Conservation (phyloP, 345 rosid genomes). For the Turritis glabra region DNA sequence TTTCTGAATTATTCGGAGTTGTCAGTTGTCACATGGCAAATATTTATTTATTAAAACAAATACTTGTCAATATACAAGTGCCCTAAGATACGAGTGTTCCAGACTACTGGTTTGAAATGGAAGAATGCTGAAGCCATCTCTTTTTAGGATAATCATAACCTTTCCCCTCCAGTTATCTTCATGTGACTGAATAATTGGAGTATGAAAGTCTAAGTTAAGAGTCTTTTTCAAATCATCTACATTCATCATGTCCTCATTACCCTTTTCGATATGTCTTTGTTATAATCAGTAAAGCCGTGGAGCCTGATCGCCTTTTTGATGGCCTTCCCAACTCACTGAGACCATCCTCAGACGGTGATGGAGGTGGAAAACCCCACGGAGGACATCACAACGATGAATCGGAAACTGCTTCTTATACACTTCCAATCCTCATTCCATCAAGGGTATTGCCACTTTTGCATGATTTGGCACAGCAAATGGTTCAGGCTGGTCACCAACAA, state of each 20-base stretch:
- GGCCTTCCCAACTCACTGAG: constrained; percentile 93
- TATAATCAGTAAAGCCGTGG: constrained; percentile 81
- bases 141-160: background rate
- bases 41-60: background rate
- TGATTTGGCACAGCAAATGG: constrained; percentile 90
- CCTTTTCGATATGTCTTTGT: constrained; percentile 7
- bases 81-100: background rate
- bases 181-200: too few species aligned
- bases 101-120: background rate
- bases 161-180: too few species aligned
- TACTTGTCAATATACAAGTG: background rate
- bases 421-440: constrained; percentile 83
- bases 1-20: background rate
- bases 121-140: background rate
- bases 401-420: constrained; percentile 73
- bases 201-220: too few species aligned
- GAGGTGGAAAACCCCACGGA: constrained; percentile 49
- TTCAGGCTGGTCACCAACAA: constrained; percentile 87
- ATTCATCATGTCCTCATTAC: constrained; percentile 19
- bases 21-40: background rate
- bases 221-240: background rate
- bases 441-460: constrained; percentile 86
- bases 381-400: constrained; percentile 53
- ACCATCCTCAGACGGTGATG: constrained; percentile 65
- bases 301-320: constrained; percentile 93